Percentiles rank a stretch among this genome's conserved stretches.
These are phyloP conservation scores for Corynascus novoguineensis DNA, from an alignment of 495 filamentous ascomycete species.

Conservation along the genomic window DNA sequence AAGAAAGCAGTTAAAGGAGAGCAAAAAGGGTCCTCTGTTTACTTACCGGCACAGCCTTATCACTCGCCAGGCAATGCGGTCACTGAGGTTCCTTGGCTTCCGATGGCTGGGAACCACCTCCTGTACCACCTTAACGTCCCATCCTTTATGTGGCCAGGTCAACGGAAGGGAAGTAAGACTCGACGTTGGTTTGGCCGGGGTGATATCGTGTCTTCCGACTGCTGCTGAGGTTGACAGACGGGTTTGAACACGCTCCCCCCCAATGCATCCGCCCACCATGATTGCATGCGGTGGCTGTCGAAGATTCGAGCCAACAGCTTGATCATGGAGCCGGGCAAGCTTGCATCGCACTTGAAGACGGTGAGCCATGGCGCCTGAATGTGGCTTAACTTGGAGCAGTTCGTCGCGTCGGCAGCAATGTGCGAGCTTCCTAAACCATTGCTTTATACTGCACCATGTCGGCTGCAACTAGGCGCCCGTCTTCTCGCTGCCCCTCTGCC, in stretches of 20 bases:
- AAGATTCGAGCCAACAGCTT: neutral
- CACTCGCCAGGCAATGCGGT: conserved; percentile 41
- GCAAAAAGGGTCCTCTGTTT: neutral
- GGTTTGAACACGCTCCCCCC: neutral
- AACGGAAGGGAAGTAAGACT: conserved; percentile 44
- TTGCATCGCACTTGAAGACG: neutral
- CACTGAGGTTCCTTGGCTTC: conserved; percentile 31
- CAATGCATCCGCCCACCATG: no score
- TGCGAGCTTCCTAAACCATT: neutral
- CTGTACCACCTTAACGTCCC: conserved; percentile 42
- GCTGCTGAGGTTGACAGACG: neutral
- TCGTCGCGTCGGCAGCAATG: neutral
- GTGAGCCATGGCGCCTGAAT: neutral
- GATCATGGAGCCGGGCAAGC: neutral
- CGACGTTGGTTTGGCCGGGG: conserved; percentile 36
- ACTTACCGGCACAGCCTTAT: conserved; percentile 29
- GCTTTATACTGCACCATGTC: conserved; percentile 2
- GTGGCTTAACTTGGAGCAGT: neutral
- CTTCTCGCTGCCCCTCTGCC: no score
- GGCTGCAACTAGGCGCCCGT: neutral
- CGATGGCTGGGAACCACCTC: conserved; percentile 37
- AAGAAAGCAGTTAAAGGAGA: neutral
- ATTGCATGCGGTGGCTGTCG: neutral
- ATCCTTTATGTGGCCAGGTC: conserved; percentile 66
- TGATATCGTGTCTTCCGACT: neutral